These are phyloP conservation scores for Camellia lanceoleosa DNA, from an alignment of 148 eudicot genomes.

Conservation along the genomic window DNA sequence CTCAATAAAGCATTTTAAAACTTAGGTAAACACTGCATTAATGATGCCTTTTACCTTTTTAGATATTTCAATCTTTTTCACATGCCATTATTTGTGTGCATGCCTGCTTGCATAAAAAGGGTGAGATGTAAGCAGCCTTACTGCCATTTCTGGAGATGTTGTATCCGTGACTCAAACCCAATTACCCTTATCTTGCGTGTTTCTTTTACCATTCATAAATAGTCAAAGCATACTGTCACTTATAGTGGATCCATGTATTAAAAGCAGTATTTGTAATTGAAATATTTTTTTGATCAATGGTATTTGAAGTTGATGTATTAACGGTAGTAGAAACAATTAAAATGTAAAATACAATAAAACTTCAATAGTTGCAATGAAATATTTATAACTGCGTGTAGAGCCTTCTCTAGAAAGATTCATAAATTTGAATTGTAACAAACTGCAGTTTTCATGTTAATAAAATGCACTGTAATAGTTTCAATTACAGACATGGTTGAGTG, in stretches of 20 bases:
- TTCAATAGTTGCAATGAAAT: not conserved
- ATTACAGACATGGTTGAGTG: not conserved
- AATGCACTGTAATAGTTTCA: not conserved
- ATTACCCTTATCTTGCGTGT: not conserved
- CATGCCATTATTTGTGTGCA: not conserved
- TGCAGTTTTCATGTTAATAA: not conserved
- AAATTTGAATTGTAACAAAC: not conserved
- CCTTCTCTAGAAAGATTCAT: not conserved
- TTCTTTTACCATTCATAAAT: not conserved
- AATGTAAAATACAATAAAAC: not conserved
- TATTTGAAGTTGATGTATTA: not conserved
- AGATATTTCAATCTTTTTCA: not conserved
- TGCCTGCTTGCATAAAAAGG: not conserved
- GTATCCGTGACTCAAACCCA: not conserved
- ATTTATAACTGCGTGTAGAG: not conserved
- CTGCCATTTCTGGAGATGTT: too few relatives aligned
- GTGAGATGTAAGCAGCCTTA: too few relatives aligned
- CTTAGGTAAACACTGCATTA: too few relatives aligned
- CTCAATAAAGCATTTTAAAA: too few relatives aligned
- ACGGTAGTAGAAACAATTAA: not conserved
- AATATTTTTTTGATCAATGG: too few relatives aligned
- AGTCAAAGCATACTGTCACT: not conserved
- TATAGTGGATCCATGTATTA: too few relatives aligned
- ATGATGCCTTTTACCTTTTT: not conserved
- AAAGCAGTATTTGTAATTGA: too few relatives aligned